Evolutionary conservation across 495 filamentous ascomycete genomes (phyloP).

Genomic region (Bombardia bombarda): DNA sequence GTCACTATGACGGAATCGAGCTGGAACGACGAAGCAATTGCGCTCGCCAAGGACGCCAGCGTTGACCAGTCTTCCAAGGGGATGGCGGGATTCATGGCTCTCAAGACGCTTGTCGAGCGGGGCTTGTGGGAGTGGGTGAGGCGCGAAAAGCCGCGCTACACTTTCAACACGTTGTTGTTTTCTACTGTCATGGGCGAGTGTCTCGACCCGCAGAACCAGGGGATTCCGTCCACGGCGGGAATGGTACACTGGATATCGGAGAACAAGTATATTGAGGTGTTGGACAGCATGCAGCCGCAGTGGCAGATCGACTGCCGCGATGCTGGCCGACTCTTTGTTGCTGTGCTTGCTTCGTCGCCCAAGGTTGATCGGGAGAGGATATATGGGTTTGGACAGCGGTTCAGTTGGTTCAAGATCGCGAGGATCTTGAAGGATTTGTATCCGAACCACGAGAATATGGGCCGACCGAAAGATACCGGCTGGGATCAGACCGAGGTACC

Average conservation of each 20-base stretch:
- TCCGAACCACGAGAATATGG: conserved; percentile 16
- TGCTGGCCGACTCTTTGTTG: conserved; percentile 22
- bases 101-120: conserved; percentile 26
- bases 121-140: conserved; percentile 29
- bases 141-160: conserved; percentile 17
- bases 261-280: conserved; percentile 11
- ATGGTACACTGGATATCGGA: conserved; percentile 26
- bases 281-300: conserved; percentile 24
- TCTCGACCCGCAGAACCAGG: conserved; percentile 22
- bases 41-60: conserved; percentile 11
- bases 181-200: conserved; percentile 26
- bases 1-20: conserved; percentile 15
- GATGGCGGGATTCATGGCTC: conserved; percentile 27
- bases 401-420: conserved; percentile 22
- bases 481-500: conserved; percentile 28
- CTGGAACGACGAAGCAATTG: conserved; percentile 24
- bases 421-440: conserved; percentile 23
- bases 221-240: conserved; percentile 22
- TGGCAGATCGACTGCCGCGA: conserved; percentile 27
- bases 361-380: conserved; percentile 23
- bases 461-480: conserved; percentile 15
- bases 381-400: conserved; percentile 23
- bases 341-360: conserved; percentile 17
- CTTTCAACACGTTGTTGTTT: conserved; percentile 25
- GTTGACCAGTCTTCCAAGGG: conserved; percentile 11